These are phyloP conservation scores for Saitozyma sp. DNA, from an alignment of 768 basidiomycete species.

Conservation along the genomic window DNA sequence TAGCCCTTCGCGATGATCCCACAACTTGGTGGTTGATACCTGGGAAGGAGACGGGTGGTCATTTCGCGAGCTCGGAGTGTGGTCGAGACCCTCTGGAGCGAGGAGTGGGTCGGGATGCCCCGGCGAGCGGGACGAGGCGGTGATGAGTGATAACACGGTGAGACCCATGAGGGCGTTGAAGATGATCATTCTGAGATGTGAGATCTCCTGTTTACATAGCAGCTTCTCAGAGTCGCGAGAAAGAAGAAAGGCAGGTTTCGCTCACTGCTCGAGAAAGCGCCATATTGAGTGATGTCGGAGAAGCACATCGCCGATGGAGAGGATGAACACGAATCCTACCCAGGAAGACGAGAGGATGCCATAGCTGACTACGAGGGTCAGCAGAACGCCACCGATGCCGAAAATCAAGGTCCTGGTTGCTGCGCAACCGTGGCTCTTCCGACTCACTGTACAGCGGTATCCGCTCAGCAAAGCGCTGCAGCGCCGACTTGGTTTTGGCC, in stretches of 20 bases:
- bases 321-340: slow-evolving; percentile 31
- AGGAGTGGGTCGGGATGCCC: slow-evolving; percentile 32
- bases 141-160: slow-evolving; percentile 34
- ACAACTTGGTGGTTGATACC: neutral
- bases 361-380: slow-evolving; percentile 24
- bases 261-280: slow-evolving; percentile 44
- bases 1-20: neutral
- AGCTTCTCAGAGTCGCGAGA: neutral
- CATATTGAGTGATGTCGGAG: slow-evolving; percentile 17
- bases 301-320: slow-evolving; percentile 30
- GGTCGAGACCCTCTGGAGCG: slow-evolving; percentile 11
- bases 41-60: neutral
- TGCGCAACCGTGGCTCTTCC: too few relatives aligned
- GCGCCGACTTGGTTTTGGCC: too few relatives aligned
- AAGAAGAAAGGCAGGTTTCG: neutral
- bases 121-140: slow-evolving; percentile 33
- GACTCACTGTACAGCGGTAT: too few relatives aligned
- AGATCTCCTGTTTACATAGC: neutral
- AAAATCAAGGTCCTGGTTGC: too few relatives aligned
- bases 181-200: slow-evolving; percentile 26
- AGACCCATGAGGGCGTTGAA: slow-evolving; percentile 33
- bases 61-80: neutral
- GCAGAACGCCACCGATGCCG: too few relatives aligned
- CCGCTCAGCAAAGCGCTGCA: too few relatives aligned
- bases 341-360: slow-evolving; percentile 29